Conservation (phyloP, 1,284 basidiomycete species). For the Papiliotrema fonsecae region DNA sequence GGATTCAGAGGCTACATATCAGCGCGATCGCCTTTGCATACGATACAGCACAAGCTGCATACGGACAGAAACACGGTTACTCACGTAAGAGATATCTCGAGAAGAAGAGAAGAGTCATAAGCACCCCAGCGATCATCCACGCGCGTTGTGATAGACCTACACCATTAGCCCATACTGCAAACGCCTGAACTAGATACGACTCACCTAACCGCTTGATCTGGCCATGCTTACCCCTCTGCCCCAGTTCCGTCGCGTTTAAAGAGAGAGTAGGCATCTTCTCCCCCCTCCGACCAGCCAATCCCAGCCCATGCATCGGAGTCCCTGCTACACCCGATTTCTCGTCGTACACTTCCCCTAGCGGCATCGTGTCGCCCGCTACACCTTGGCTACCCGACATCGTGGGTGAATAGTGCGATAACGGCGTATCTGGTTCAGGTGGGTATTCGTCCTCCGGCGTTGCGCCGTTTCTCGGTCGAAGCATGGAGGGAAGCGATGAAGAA, state of each 20-base stretch:
- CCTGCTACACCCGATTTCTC: slow-evolving; percentile 1
- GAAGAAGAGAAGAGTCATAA: slow-evolving; percentile 30
- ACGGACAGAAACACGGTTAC: slow-evolving; percentile 8
- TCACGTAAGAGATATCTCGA: slow-evolving; percentile 34
- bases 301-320: background rate
- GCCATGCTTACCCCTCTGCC: background rate
- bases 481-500: background rate
- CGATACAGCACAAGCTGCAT: background rate
- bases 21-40: background rate
- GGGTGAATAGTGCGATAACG: slow-evolving; percentile 7
- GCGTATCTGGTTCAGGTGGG: slow-evolving; percentile 10
- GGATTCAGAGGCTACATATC: background rate
- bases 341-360: background rate
- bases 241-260: background rate
- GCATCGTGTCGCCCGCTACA: background rate
- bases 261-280: background rate
- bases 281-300: background rate
- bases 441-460: background rate
- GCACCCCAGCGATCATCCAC: slow-evolving; percentile 28
- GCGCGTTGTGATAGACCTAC: slow-evolving; percentile 33
- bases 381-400: background rate
- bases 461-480: slow-evolving; percentile 4
- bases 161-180: background rate
- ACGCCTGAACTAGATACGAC: background rate
- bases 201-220: background rate